Percentiles rank a stretch among this genome's conserved stretches.
Conservation (phyloP, 352 stramenopile species). For the Phytophthora pseudosyringae region DNA sequence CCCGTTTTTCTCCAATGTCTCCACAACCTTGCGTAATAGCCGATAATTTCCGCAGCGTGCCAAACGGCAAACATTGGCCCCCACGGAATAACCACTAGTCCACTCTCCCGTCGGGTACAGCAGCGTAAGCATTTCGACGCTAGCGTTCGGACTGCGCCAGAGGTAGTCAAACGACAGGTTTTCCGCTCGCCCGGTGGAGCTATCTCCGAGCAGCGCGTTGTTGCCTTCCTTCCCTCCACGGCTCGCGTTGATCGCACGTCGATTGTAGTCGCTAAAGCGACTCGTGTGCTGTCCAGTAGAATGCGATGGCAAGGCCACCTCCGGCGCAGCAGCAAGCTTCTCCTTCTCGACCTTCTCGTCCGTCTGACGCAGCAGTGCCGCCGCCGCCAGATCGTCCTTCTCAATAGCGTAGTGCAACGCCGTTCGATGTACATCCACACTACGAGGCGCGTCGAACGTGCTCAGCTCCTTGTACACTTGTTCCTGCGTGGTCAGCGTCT, state of each 20-base stretch:
- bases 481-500: slow-evolving; percentile 63
- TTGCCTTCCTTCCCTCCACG: slow-evolving; percentile 81
- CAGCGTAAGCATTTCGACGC: slow-evolving; percentile 69
- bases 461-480: slow-evolving; percentile 52
- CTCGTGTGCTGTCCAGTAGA: slow-evolving; percentile 83
- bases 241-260: slow-evolving; percentile 81
- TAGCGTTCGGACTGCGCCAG: slow-evolving; percentile 53
- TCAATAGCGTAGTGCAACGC: slow-evolving; percentile 76
- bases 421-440: slow-evolving; percentile 50
- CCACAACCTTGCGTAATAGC: slow-evolving; percentile 56
- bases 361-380: slow-evolving; percentile 53
- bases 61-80: slow-evolving; percentile 42
- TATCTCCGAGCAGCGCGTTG: slow-evolving; percentile 71
- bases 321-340: slow-evolving; percentile 48
- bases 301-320: slow-evolving; percentile 68
- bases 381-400: slow-evolving; percentile 56
- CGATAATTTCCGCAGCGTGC: slow-evolving; percentile 54
- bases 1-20: slow-evolving; percentile 50
- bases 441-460: slow-evolving; percentile 53
- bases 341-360: slow-evolving; percentile 51
- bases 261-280: slow-evolving; percentile 83
- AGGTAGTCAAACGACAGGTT: slow-evolving; percentile 35
- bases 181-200: slow-evolving; percentile 1
- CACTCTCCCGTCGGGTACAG: slow-evolving; percentile 71
- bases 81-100: slow-evolving; percentile 36